Percentiles rank a stretch among this genome's conserved stretches.
These are phyloP conservation scores for Fistulifera pelliculosa DNA, from an alignment of 108 stramenopile species.

Conservation along the genomic window DNA sequence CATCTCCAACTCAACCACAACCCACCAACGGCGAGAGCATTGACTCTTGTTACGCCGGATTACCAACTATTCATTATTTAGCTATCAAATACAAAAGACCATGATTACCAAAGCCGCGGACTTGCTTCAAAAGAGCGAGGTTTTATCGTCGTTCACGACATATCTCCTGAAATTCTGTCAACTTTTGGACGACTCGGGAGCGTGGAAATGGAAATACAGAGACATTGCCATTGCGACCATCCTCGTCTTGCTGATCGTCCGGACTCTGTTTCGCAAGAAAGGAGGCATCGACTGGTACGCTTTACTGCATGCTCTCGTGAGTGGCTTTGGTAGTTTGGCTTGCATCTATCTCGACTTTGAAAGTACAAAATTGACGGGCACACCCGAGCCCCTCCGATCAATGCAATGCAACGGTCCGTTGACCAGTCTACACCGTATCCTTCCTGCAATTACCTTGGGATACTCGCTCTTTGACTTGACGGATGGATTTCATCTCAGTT, in stretches of 20 bases:
- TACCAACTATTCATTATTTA: too few species aligned
- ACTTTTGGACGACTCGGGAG: constrained; percentile 9
- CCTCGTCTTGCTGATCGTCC: constrained; percentile 6
- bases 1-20: too few species aligned
- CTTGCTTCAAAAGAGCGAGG: background rate
- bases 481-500: constrained; percentile 32
- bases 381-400: constrained; percentile 33
- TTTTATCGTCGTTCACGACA: background rate
- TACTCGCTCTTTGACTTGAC: constrained; percentile 45
- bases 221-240: background rate
- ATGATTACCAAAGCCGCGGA: constrained; percentile 3
- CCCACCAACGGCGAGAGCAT: too few species aligned
- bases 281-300: constrained; percentile 45
- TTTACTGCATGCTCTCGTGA: constrained; percentile 30
- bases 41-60: too few species aligned
- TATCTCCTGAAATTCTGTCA: background rate
- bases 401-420: constrained; percentile 37
- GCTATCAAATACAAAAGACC: background rate
- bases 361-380: constrained; percentile 35
- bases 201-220: background rate
- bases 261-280: constrained; percentile 3
- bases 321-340: constrained; percentile 23
- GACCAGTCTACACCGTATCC: constrained; percentile 49
- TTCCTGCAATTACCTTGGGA: constrained; percentile 58
- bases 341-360: constrained; percentile 29